Evolutionary conservation across 176 grass and related monocot genomes (phyloP).

Genomic region (Ampelocalamus luodianensis): DNA sequence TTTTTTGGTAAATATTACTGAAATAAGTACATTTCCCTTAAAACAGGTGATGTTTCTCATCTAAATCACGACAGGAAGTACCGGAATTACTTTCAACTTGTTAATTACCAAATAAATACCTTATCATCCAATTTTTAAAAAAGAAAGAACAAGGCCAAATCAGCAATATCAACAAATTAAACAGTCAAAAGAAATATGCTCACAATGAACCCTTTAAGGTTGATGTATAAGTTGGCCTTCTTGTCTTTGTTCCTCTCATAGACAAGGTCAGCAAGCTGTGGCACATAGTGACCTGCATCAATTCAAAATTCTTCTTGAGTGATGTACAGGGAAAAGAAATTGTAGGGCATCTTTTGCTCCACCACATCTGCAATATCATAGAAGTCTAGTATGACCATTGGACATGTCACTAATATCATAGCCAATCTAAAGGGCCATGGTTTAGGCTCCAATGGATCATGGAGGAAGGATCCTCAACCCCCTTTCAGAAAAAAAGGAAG

Average conservation of each 20-base stretch:
- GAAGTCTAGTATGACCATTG: slow-evolving; percentile 13
- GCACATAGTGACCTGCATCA: slow-evolving; percentile 83
- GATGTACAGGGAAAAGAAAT: slow-evolving; percentile 24
- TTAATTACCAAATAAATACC: background rate
- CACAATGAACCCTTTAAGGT: slow-evolving; percentile 91
- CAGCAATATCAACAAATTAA: background rate
- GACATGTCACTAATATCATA: background rate
- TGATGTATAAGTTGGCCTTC: slow-evolving; percentile 56
- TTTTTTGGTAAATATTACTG: background rate
- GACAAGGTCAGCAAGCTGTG: slow-evolving; percentile 83
- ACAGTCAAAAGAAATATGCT: slow-evolving; percentile 38
- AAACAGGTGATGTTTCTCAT: background rate
- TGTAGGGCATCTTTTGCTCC: background rate
- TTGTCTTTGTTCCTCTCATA: slow-evolving; percentile 71
- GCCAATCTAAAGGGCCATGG: background rate
- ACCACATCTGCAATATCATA: background rate
- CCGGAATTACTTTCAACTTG: background rate
- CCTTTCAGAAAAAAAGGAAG: background rate
- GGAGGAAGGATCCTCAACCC: background rate
- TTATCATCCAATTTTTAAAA: slow-evolving; percentile 14
- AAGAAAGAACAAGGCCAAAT: slow-evolving; percentile 22
- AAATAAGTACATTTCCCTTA: background rate
- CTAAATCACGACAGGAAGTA: background rate
- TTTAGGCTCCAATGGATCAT: background rate
- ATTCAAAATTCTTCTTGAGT: slow-evolving; percentile 24